Percentiles rank a stretch among this genome's conserved stretches.
Evolutionary conservation across 352 stramenopile species (phyloP).

Genomic region (Pelagophyceae sp.): DNA sequence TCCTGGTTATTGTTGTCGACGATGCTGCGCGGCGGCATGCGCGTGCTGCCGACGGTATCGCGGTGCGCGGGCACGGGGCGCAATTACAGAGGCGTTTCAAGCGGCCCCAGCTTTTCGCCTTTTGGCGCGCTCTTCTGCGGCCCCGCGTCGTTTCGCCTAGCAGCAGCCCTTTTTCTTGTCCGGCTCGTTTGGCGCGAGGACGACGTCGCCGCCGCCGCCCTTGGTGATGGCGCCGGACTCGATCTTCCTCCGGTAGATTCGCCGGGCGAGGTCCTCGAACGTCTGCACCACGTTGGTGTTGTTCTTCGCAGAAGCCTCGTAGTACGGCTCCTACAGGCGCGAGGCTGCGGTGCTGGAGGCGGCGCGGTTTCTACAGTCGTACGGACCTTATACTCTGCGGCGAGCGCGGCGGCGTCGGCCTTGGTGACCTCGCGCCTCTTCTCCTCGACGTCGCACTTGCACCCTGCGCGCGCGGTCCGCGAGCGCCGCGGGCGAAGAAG

Average conservation of each 20-base stretch:
- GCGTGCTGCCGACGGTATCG: too few relatives aligned
- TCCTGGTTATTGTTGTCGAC: too few relatives aligned
- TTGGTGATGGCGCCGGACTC: neutral
- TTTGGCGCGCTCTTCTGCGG: too few relatives aligned
- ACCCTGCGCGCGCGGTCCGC: neutral
- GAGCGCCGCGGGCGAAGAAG: neutral
- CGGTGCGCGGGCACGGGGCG: too few relatives aligned
- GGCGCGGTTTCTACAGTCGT: too few relatives aligned
- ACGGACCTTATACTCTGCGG: constrained; percentile 24
- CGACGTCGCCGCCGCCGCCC: neutral
- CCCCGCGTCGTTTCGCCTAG: too few relatives aligned
- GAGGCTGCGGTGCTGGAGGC: too few relatives aligned
- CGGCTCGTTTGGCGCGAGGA: neutral
- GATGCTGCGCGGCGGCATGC: too few relatives aligned
- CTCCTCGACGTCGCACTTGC: constrained; percentile 7
- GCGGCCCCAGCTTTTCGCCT: too few relatives aligned
- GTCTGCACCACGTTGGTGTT: constrained; percentile 29
- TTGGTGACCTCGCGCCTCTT: neutral
- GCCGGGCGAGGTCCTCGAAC: constrained; percentile 29
- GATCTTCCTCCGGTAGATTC: constrained; percentile 19
- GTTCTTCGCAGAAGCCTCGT: constrained; percentile 12
- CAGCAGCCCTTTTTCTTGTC: neutral
- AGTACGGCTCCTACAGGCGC: neutral
- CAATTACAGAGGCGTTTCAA: too few relatives aligned
- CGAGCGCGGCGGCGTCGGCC: neutral